These are phyloP conservation scores for Lentinula raphanica DNA, from an alignment of 768 basidiomycete genomes.

Conservation along the genomic window DNA sequence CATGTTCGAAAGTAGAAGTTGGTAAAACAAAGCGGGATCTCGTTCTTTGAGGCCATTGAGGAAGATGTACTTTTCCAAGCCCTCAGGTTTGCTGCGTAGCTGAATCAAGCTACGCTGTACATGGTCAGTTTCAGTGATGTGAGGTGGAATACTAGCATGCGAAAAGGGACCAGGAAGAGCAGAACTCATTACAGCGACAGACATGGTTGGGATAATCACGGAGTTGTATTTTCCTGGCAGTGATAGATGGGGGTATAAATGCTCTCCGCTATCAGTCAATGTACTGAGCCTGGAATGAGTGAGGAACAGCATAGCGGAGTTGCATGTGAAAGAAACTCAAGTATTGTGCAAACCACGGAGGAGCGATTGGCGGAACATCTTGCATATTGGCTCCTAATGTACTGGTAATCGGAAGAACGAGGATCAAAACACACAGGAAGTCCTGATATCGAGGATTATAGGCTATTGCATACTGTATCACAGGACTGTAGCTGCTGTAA, in stretches of 20 bases:
- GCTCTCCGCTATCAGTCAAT: background rate
- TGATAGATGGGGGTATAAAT: background rate
- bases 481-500: background rate
- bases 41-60: slow-evolving; percentile 58
- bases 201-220: background rate
- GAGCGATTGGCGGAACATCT: background rate
- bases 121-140: slow-evolving; percentile 46
- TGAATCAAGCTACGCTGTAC: slow-evolving; percentile 51
- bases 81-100: slow-evolving; percentile 48
- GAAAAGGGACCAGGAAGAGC: slow-evolving; percentile 21
- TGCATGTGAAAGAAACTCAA: background rate
- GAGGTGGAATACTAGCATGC: slow-evolving; percentile 36
- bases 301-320: background rate
- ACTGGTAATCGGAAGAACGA: background rate
- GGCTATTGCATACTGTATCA: background rate
- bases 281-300: background rate
- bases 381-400: background rate
- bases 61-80: slow-evolving; percentile 69
- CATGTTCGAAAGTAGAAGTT: slow-evolving; percentile 56
- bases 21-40: slow-evolving; percentile 63
- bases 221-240: background rate
- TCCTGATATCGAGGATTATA: slow-evolving; percentile 4
- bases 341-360: background rate
- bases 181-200: slow-evolving; percentile 9
- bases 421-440: slow-evolving; percentile 1